Base-by-base conservation (phyloP, 352 stramenopile genomes). In the Globisporangium cystogenes region DNA sequence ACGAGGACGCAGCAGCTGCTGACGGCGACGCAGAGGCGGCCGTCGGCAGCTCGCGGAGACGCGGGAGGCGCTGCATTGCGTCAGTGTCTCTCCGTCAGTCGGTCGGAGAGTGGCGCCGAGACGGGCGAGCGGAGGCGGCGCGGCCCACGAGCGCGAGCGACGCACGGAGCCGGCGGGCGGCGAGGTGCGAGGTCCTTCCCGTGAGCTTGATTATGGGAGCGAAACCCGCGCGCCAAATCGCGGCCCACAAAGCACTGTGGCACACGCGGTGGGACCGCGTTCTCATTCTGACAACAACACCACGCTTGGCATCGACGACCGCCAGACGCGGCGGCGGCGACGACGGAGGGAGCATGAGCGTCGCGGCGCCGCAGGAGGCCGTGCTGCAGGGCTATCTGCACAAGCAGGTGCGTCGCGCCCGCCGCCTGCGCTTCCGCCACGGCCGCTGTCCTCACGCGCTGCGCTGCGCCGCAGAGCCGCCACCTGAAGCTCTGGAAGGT, bases 401-500 rank as follows among this genome's bases (percentile, higher is more conserved):
- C 68, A 94, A 94, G 33, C 76, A 82, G 65, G 84, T 84, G 44
- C 23, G 60, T 27, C 20, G 3, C 18, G 18, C 7, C 1, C 24
- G 16, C 10, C 21, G n/a, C n/a, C n/a, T n/a, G n/a, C n/a, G n/a
- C n/a, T n/a, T n/a, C n/a, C n/a, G 5, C 4, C 23, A 18, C 3
- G 31, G 8, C 8, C 16, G 2, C 12, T 7, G 41, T 36, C 44
- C 43, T 48, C 43, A 48, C 23, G 24, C 15, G 43, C 3, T 4
- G 7, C 15, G 14, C 23, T 48, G 43, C 15, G 15, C 31, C n/a
- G 50, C 53, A 94, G 84, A 94, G 84, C 59, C 77, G 88, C 51
- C 84, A 94, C 56, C 43, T 94, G 16, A 90, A 91, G 65, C 62
- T 92, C 43, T 94, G 84, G 84, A 88, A 88, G 58, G 78, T 94